Evolutionary conservation across 2,329 filamentous ascomycete genomes (phyloP).

Genomic region (Epichloe bromicola): DNA sequence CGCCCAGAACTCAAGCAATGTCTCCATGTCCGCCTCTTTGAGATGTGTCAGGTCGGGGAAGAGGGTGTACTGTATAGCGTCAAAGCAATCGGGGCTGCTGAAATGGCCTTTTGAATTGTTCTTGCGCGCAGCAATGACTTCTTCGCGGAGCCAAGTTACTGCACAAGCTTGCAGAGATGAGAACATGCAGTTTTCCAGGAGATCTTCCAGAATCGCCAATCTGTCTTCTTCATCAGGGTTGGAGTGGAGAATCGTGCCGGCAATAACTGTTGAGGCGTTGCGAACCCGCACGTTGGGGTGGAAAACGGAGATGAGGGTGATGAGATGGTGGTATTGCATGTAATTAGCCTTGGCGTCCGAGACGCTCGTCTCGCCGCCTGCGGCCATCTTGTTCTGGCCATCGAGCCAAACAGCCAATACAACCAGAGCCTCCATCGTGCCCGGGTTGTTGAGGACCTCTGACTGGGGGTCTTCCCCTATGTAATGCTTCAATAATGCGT

Average conservation of each 20-base stretch:
- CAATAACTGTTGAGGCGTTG: constrained; percentile 40
- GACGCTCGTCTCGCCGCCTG: constrained; percentile 8
- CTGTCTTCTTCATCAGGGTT: constrained; percentile 46
- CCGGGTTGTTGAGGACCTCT: constrained; percentile 35
- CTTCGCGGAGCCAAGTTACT: constrained; percentile 50
- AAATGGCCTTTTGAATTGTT: constrained; percentile 28
- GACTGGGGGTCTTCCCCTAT: constrained; percentile 36
- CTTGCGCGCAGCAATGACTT: constrained; percentile 36
- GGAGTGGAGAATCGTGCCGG: constrained; percentile 41
- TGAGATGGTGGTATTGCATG: constrained; percentile 47
- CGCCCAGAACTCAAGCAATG: constrained; percentile 37
- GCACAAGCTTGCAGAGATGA: constrained; percentile 49
- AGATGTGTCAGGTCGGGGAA: constrained; percentile 44
- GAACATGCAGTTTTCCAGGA: constrained; percentile 53
- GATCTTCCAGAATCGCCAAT: constrained; percentile 48
- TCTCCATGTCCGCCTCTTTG: constrained; percentile 25
- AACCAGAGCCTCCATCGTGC: constrained; percentile 46
- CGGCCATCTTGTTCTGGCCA: constrained; percentile 30
- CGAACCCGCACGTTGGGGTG: constrained; percentile 41
- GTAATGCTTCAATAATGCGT: constrained; percentile 38
- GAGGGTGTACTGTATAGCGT: constrained; percentile 46
- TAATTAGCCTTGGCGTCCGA: constrained; percentile 28
- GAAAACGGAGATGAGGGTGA: constrained; percentile 44
- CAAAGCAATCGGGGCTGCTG: constrained; percentile 39
- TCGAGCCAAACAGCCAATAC: constrained; percentile 48